phyloP scores from a whole-genome alignment of 306 rosid genomes.

The Dryas octopetala region DNA sequence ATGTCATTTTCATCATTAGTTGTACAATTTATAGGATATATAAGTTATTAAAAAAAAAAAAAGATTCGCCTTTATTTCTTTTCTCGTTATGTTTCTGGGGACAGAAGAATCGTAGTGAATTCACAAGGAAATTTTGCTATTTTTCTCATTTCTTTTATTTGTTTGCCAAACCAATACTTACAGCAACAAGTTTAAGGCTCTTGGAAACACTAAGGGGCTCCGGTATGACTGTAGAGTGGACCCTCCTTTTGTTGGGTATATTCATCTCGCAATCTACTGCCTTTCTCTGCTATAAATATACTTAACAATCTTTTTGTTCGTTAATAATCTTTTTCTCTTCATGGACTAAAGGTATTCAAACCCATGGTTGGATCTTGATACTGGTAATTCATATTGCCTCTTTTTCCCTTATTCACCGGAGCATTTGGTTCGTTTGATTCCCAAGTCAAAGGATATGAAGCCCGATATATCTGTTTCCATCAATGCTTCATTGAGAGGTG shows the following conservation, averaged over 20 bases:
- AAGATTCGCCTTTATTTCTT: background rate
- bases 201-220: constrained; percentile 42
- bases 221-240: constrained; percentile 74
- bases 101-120: background rate
- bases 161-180: constrained; percentile 28
- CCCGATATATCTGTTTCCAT: constrained; percentile 64
- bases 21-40: background rate
- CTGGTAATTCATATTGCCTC: constrained; percentile 72
- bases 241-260: constrained; percentile 90
- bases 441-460: constrained; percentile 68
- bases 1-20: no score
- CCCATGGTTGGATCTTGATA: constrained; percentile 82
- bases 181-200: constrained; percentile 40
- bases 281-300: constrained; percentile 13
- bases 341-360: constrained; percentile 64
- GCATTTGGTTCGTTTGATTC: constrained; percentile 71
- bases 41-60: no score
- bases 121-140: background rate
- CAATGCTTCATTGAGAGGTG: constrained; percentile 61
- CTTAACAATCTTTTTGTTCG: constrained; percentile 18
- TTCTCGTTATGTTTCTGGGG: background rate
- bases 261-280: constrained; percentile 16
- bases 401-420: constrained; percentile 90
- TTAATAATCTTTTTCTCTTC: constrained; percentile 20
- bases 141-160: constrained; percentile 23